Conservation (phyloP, 164 flowering plant genomes). For the Magnolia sinica region DNA sequence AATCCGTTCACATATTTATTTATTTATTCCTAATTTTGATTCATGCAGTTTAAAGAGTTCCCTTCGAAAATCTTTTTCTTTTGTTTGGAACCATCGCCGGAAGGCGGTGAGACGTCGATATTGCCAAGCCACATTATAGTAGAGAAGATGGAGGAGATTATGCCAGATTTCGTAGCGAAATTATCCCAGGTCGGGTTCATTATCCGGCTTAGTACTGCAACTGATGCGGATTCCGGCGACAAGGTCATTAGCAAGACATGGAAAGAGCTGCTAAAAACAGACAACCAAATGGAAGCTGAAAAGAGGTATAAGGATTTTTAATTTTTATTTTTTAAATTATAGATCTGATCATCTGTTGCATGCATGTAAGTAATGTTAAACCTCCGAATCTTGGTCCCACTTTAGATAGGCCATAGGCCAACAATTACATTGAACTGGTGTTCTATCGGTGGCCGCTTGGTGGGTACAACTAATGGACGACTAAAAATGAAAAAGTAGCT, state of each 20-base stretch:
- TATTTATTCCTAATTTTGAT: neutral
- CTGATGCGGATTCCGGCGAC: neutral
- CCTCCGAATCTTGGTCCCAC: neutral
- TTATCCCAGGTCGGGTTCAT: neutral
- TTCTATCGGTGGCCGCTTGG: no score
- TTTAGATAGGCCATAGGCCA: neutral
- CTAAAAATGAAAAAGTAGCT: no score
- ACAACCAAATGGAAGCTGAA: neutral
- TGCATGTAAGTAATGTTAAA: neutral
- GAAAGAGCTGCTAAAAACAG: neutral
- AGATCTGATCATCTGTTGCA: neutral
- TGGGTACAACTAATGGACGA: no score
- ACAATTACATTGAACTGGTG: no score
- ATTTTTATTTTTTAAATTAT: no score
- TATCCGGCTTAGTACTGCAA: neutral
- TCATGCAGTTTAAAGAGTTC: constrained; percentile 2
- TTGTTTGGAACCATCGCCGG: constrained; percentile 8
- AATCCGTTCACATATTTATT: neutral
- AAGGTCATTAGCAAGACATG: constrained; percentile 6
- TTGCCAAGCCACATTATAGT: constrained; percentile 6
- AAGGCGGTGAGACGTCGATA: constrained; percentile 11
- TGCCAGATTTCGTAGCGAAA: constrained; percentile 1
- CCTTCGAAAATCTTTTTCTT: constrained; percentile 8
- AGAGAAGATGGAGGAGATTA: constrained; percentile 8
- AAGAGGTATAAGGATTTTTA: neutral